These are phyloP conservation scores for Acanthamoeba lenticulata DNA, from an alignment of 208 protist genomes.

Conservation along the genomic window DNA sequence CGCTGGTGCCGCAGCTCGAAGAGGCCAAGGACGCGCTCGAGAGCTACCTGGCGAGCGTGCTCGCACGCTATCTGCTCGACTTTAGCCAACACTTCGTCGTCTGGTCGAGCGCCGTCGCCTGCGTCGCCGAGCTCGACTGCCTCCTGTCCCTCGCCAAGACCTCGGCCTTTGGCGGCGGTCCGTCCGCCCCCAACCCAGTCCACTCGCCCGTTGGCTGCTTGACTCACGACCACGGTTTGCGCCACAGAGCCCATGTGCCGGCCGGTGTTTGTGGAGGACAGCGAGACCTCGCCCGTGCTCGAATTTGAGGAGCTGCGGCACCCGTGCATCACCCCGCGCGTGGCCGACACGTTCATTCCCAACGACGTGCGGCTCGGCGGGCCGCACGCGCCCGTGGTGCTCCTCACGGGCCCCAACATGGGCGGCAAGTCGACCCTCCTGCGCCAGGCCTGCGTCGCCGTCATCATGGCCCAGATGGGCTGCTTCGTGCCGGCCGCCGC, in stretches of 20 bases:
- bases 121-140: slow-evolving; percentile 82
- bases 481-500: slow-evolving; percentile 89
- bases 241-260: slow-evolving; percentile 74
- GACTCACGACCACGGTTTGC: neutral
- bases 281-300: neutral
- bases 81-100: neutral
- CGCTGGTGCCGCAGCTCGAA: slow-evolving; percentile 16
- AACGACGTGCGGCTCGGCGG: slow-evolving; percentile 72
- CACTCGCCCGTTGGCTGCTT: neutral
- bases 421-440: slow-evolving; percentile 98
- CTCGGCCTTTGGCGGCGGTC: slow-evolving; percentile 50
- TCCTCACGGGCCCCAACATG: slow-evolving; percentile 99
- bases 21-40: slow-evolving; percentile 65
- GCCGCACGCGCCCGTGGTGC: slow-evolving; percentile 81
- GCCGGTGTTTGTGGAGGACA: slow-evolving; percentile 70
- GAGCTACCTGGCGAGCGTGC: slow-evolving; percentile 31
- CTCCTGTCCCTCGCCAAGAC: slow-evolving; percentile 77
- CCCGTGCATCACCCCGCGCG: slow-evolving; percentile 70
- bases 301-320: slow-evolving; percentile 72
- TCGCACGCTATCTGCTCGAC: slow-evolving; percentile 8
- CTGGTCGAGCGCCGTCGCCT: slow-evolving; percentile 67
- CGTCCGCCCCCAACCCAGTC: neutral
- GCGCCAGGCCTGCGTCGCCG: slow-evolving; percentile 91
- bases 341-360: slow-evolving; percentile 77
- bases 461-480: slow-evolving; percentile 97